Evolutionary conservation across 1,139 yeast species (phyloP).

Genomic region (Candida smagusa): DNA sequence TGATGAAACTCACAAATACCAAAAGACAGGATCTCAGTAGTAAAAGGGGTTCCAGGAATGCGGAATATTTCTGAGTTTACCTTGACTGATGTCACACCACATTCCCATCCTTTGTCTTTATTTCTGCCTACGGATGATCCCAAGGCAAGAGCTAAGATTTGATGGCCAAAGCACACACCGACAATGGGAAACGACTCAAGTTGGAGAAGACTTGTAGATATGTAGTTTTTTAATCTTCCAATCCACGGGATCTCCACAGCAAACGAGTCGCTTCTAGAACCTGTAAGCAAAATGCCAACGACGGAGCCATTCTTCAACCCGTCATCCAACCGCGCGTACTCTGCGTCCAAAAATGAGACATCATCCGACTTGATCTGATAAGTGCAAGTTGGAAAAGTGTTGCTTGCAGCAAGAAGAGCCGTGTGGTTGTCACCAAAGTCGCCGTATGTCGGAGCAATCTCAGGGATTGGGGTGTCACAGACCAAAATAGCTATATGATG

Average conservation of each 20-base stretch:
- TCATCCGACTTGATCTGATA: slow-evolving; percentile 7
- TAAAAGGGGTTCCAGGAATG: slow-evolving; percentile 31
- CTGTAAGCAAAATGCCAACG: slow-evolving; percentile 55
- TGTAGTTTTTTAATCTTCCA: slow-evolving; percentile 39
- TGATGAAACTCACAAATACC: slow-evolving; percentile 39
- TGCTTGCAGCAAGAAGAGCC: slow-evolving; percentile 19
- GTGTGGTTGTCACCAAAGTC: slow-evolving; percentile 52
- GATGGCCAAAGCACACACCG: slow-evolving; percentile 89
- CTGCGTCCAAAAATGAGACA: slow-evolving; percentile 2
- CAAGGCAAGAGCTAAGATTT: slow-evolving; percentile 62
- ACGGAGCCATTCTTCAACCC: slow-evolving; percentile 34
- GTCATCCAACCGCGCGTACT: slow-evolving; percentile 15
- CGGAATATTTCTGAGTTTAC: slow-evolving; percentile 39
- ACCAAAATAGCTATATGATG: slow-evolving; percentile 44
- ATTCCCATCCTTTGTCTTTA: slow-evolving; percentile 64
- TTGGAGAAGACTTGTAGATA: slow-evolving; percentile 25
- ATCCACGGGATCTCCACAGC: slow-evolving; percentile 54
- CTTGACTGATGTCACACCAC: slow-evolving; percentile 54
- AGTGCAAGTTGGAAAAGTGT: background rate
- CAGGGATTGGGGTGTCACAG: slow-evolving; percentile 41
- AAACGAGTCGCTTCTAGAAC: slow-evolving; percentile 62
- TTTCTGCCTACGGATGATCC: slow-evolving; percentile 61
- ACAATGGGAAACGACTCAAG: slow-evolving; percentile 39
- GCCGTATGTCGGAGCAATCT: slow-evolving; percentile 33
- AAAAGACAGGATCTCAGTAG: slow-evolving; percentile 38